Evolutionary conservation across 2,329 filamentous ascomycete species (phyloP).

Genomic region (Fusarium praegraminearum): DNA sequence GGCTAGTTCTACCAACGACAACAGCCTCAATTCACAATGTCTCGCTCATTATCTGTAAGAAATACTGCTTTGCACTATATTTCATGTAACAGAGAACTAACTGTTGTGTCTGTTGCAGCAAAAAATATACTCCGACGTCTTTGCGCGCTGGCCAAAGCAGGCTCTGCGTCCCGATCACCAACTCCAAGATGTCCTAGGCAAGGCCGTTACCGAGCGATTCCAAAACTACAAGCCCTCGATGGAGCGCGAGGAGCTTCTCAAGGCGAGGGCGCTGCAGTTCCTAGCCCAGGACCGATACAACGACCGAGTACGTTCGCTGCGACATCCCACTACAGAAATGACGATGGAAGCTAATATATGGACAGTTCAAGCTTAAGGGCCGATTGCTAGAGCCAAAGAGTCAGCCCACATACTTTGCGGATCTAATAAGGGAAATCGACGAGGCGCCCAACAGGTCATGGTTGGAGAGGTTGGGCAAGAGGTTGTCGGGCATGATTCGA

Average conservation of each 20-base stretch:
- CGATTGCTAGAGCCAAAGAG: conserved; percentile 68
- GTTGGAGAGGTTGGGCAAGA: conserved; percentile 64
- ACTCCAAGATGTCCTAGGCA: conserved; percentile 67
- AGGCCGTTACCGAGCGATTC: conserved; percentile 53
- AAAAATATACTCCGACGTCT: conserved; percentile 55
- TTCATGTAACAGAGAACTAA: not conserved
- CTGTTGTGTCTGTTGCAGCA: conserved; percentile 40
- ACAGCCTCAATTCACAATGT: conserved; percentile 48
- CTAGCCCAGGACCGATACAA: conserved; percentile 71
- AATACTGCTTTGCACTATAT: not conserved
- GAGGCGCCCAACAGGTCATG: conserved; percentile 70
- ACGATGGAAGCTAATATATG: conserved; percentile 16
- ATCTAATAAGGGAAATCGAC: conserved; percentile 72
- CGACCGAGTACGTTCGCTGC: conserved; percentile 59
- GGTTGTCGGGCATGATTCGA: conserved; percentile 70
- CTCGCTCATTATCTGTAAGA: conserved; percentile 51
- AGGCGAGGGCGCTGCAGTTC: conserved; percentile 70
- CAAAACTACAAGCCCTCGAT: conserved; percentile 49
- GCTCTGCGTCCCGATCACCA: conserved; percentile 72
- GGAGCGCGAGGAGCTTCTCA: conserved; percentile 65
- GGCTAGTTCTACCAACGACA: conserved; percentile 15
- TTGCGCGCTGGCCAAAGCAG: conserved; percentile 72
- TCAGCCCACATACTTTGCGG: conserved; percentile 73
- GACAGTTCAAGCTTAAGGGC: conserved; percentile 58
- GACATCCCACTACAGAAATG: not conserved